Conservation (phyloP, 106 monocot species). For the Posidonia australis region DNA sequence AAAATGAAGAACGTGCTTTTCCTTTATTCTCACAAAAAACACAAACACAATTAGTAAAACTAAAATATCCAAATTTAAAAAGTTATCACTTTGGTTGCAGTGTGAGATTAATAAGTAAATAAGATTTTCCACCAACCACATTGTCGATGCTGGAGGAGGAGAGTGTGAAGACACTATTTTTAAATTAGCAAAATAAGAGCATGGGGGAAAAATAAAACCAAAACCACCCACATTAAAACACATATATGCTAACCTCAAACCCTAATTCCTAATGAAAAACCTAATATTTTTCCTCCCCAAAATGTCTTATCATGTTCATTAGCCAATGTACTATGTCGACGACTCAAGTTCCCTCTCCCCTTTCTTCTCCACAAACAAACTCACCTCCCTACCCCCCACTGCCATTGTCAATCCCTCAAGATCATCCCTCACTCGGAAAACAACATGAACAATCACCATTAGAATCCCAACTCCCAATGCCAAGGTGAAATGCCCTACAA, state of each 20-base stretch:
- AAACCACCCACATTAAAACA: too few relatives aligned
- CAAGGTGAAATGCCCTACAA: conserved; percentile 10
- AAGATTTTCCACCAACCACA: too few relatives aligned
- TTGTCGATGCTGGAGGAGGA: neutral
- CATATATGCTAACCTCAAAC: too few relatives aligned
- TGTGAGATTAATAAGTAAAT: too few relatives aligned
- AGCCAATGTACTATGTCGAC: neutral
- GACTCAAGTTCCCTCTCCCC: conserved; percentile 11
- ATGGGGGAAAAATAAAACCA: neutral
- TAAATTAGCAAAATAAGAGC: neutral
- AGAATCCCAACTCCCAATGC: conserved; percentile 11
- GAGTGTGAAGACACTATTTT: neutral
- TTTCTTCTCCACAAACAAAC: neutral
- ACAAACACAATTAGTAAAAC: too few relatives aligned
- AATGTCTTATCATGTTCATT: neutral
- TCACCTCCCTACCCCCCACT: neutral
- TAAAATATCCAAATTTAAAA: too few relatives aligned
- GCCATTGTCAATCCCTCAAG: conserved; percentile 1
- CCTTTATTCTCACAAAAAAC: too few relatives aligned
- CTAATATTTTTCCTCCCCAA: neutral
- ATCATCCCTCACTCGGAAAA: conserved; percentile 15
- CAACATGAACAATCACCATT: conserved; percentile 6
- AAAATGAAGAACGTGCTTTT: too few relatives aligned
- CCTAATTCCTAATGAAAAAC: neutral
- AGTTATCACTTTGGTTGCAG: too few relatives aligned